These are phyloP conservation scores for Aspergillus ustus DNA, from an alignment of 2,329 filamentous ascomycete species.

Conservation along the genomic window DNA sequence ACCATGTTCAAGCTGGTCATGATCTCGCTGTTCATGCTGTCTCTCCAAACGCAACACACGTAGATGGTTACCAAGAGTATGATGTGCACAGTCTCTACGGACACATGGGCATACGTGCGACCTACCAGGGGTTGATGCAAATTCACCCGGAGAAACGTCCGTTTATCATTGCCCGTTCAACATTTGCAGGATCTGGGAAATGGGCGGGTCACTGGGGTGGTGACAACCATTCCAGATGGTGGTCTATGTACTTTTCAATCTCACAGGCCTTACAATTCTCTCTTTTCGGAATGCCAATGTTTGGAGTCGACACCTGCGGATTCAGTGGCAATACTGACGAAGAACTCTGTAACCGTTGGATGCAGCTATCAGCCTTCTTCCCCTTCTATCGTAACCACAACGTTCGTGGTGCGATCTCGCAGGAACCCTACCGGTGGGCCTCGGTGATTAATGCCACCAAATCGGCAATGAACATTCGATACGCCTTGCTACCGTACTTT, in stretches of 20 bases:
- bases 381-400: slow-evolving; percentile 82
- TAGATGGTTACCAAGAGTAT: slow-evolving; percentile 74
- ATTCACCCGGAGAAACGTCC: slow-evolving; percentile 72
- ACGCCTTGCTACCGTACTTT: slow-evolving; percentile 72
- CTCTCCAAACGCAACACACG: slow-evolving; percentile 76
- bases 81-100: slow-evolving; percentile 83
- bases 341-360: slow-evolving; percentile 75
- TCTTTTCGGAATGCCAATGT: slow-evolving; percentile 78
- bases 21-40: slow-evolving; percentile 75
- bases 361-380: slow-evolving; percentile 75
- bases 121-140: slow-evolving; percentile 70
- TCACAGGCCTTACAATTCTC: slow-evolving; percentile 76
- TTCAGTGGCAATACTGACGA: slow-evolving; percentile 70
- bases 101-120: slow-evolving; percentile 75
- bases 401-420: slow-evolving; percentile 60
- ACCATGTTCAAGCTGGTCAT: slow-evolving; percentile 66
- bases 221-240: slow-evolving; percentile 73
- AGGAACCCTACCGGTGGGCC: slow-evolving; percentile 75
- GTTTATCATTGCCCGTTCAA: slow-evolving; percentile 82
- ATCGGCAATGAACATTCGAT: slow-evolving; percentile 71
- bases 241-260: slow-evolving; percentile 76
- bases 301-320: slow-evolving; percentile 71
- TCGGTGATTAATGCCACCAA: slow-evolving; percentile 68
- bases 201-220: slow-evolving; percentile 84
- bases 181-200: slow-evolving; percentile 76